Evolutionary conservation across 805 yeast genomes (phyloP).

Genomic region (Yamadazyma sp.): DNA sequence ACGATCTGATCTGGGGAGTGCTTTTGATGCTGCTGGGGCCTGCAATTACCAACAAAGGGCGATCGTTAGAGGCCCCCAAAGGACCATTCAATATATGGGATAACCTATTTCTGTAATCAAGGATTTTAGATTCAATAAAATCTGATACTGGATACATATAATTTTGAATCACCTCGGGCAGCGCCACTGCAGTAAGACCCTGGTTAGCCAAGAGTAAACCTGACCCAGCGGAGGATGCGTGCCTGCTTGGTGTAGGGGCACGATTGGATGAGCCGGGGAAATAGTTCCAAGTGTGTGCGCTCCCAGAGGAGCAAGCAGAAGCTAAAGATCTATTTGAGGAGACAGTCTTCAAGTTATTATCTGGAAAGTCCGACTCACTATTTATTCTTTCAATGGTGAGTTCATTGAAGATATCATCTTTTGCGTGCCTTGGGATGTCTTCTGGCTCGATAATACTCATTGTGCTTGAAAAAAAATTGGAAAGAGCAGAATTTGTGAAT

Average conservation of each 20-base stretch:
- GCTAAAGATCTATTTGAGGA: constrained; percentile 6
- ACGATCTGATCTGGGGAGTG: constrained; percentile 33
- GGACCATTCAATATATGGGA: constrained; percentile 16
- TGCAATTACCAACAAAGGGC: constrained; percentile 36
- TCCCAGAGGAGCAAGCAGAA: constrained; percentile 9
- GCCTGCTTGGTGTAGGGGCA: neutral
- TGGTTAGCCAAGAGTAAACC: constrained; percentile 25
- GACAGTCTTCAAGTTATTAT: neutral
- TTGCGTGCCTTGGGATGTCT: no score
- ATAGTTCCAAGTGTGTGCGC: constrained; percentile 4
- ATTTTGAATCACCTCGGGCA: constrained; percentile 45
- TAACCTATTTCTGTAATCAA: constrained; percentile 28
- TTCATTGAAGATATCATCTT: constrained; percentile 1
- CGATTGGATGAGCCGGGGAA: constrained; percentile 4
- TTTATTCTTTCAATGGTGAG: constrained; percentile 9
- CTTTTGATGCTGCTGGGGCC: constrained; percentile 39
- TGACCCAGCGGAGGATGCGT: constrained; percentile 15
- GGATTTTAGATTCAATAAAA: constrained; percentile 26
- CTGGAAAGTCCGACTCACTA: constrained; percentile 6
- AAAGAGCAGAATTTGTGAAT: neutral
- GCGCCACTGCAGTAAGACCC: constrained; percentile 39
- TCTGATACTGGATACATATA: constrained; percentile 36
- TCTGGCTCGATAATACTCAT: no score
- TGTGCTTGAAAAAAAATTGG: no score
- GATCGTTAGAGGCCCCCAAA: neutral